Evolutionary conservation across 495 filamentous ascomycete species (phyloP).

Genomic region (Daldinia bambusicola): DNA sequence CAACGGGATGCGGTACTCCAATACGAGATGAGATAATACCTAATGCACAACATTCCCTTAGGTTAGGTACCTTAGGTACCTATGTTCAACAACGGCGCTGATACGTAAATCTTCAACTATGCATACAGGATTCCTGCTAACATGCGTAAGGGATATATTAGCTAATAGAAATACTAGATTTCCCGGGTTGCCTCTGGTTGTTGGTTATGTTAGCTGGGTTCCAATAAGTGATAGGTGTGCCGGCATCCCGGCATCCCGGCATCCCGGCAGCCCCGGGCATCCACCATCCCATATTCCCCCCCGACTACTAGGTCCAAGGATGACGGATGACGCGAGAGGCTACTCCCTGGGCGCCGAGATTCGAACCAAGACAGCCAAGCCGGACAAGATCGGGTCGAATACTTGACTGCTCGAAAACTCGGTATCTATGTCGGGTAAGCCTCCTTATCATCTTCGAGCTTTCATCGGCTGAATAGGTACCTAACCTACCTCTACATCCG

Average conservation of each 20-base stretch:
- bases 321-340: not conserved
- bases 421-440: not conserved
- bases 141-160: not conserved
- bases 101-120: not conserved
- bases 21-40: too few relatives aligned
- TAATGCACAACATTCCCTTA: not conserved
- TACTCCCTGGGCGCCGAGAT: not conserved
- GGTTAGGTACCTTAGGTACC: too few relatives aligned
- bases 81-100: not conserved
- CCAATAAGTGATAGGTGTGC: too few relatives aligned
- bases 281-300: not conserved
- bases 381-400: not conserved
- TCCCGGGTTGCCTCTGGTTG: too few relatives aligned
- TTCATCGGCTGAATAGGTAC: slow-evolving; percentile 18
- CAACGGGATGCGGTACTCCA: too few relatives aligned
- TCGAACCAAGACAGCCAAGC: slow-evolving; percentile 10
- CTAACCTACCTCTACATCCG: not conserved
- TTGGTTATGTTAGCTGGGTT: too few relatives aligned
- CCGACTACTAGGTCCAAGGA: too few relatives aligned
- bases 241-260: too few relatives aligned
- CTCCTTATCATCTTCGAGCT: slow-evolving; percentile 9
- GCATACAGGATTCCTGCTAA: not conserved
- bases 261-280: too few relatives aligned
- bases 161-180: not conserved
- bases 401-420: not conserved